Conservation (phyloP, 371 early-diverging fungal species). For the Amoeboradix gromovi region DNA sequence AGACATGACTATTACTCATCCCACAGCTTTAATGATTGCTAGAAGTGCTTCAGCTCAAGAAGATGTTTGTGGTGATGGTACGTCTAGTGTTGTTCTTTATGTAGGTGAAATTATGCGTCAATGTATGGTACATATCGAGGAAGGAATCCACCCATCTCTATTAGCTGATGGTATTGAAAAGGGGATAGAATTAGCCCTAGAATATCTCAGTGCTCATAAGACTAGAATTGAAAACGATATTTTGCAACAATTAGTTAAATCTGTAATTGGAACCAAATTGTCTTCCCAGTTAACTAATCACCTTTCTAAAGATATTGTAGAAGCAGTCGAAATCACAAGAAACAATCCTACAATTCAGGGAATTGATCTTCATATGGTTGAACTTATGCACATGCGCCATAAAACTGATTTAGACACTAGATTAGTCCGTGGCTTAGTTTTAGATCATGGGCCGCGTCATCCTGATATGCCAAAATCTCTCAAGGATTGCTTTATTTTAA, state of each 20-base stretch:
- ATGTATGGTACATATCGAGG: constrained; percentile 73
- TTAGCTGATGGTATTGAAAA: constrained; percentile 86
- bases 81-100: constrained; percentile 79
- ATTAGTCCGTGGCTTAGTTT: constrained; percentile 83
- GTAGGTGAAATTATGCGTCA: constrained; percentile 90
- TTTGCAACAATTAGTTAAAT: constrained; percentile 68
- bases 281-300: constrained; percentile 57
- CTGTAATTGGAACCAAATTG: constrained; percentile 85
- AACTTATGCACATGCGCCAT: constrained; percentile 98
- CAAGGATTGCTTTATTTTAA: constrained; percentile 68
- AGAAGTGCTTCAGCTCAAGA: constrained; percentile 94
- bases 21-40: constrained; percentile 96
- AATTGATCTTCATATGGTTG: constrained; percentile 97
- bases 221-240: constrained; percentile 74
- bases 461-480: constrained; percentile 97
- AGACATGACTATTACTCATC: constrained; percentile 99
- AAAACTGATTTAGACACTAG: constrained; percentile 76
- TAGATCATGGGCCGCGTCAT: constrained; percentile 98
- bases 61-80: constrained; percentile 96
- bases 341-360: constrained; percentile 32
- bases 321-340: constrained; percentile 67
- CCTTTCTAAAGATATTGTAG: constrained; percentile 80
- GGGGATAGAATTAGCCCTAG: constrained; percentile 72
- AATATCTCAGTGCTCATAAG: constrained; percentile 3
- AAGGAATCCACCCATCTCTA: constrained; percentile 86